Percentiles rank a stretch among this genome's conserved stretches.
These are phyloP conservation scores for Euptelea pleiosperma DNA, from an alignment of 164 flowering plant species.

Conservation along the genomic window DNA sequence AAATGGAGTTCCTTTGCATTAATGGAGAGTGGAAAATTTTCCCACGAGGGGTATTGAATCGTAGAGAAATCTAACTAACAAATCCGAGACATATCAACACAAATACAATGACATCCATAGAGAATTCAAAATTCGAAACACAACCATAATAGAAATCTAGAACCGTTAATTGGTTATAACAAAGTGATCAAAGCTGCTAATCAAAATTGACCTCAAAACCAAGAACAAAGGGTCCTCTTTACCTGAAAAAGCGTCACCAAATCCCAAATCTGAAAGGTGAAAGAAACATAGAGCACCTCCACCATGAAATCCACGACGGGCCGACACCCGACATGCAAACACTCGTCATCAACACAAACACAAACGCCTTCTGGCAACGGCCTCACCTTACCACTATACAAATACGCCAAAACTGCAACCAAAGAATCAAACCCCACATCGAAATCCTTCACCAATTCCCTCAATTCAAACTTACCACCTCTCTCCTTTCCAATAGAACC, in stretches of 20 bases:
- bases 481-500: constrained; percentile 21
- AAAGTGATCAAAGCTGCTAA: neutral
- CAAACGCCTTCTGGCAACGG: constrained; percentile 43
- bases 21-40: neutral
- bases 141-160: no score
- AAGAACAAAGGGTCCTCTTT: neutral
- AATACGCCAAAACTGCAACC: constrained; percentile 51
- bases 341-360: constrained; percentile 66
- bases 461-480: constrained; percentile 39
- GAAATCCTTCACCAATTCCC: constrained; percentile 50
- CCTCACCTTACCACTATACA: constrained; percentile 65
- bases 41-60: neutral
- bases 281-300: constrained; percentile 65
- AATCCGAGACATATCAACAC: neutral
- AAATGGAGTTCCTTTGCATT: no score
- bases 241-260: constrained; percentile 71
- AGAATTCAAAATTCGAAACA: no score
- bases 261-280: constrained; percentile 55
- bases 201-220: neutral
- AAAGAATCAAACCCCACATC: constrained; percentile 59
- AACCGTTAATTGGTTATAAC: neutral
- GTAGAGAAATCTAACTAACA: neutral
- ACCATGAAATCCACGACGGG: constrained; percentile 62
- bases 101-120: neutral
- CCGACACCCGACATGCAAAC: constrained; percentile 59